These are phyloP conservation scores for Kodamaea sp. DNA, from an alignment of 1,139 yeast species.

Conservation along the genomic window DNA sequence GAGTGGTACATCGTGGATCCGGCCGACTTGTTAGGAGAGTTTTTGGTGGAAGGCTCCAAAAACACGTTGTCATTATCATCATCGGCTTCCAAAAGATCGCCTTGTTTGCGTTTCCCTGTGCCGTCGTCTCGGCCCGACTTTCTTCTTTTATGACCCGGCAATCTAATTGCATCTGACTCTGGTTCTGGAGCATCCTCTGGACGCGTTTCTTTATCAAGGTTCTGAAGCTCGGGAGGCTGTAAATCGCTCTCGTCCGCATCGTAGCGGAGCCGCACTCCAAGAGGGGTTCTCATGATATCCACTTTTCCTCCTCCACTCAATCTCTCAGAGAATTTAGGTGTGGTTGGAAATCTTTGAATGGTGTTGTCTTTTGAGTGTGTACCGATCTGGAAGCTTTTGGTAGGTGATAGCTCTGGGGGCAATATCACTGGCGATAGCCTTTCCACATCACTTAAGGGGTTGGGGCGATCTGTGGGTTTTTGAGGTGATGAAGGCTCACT, in stretches of 20 bases:
- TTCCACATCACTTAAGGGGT: slow-evolving; percentile 12
- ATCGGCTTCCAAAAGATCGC: slow-evolving; percentile 1
- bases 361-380: slow-evolving; percentile 24
- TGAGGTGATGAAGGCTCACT: slow-evolving; percentile 15
- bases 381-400: slow-evolving; percentile 10
- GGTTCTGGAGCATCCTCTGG: slow-evolving; percentile 2
- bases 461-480: slow-evolving; percentile 4
- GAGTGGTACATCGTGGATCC: slow-evolving; percentile 37
- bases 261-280: slow-evolving; percentile 24
- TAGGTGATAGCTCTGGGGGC: slow-evolving; percentile 24
- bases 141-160: slow-evolving; percentile 4
- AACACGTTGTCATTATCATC: slow-evolving; percentile 32
- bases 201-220: slow-evolving; percentile 2
- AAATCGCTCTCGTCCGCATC: slow-evolving; percentile 35
- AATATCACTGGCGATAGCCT: slow-evolving; percentile 26
- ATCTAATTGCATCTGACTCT: slow-evolving; percentile 1
- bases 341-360: slow-evolving; percentile 50
- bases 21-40: slow-evolving; percentile 19
- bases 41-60: slow-evolving; percentile 22
- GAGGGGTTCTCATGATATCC: slow-evolving; percentile 28
- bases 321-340: slow-evolving; percentile 40
- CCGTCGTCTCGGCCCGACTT: neutral
- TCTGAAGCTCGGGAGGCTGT: slow-evolving; percentile 32
- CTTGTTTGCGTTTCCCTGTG: neutral
- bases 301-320: slow-evolving; percentile 16